A percentile compares a stretch with the other conserved stretches of the same genome.
Conservation (phyloP, 164 flowering plant species). For the Houttuynia cordata region DNA sequence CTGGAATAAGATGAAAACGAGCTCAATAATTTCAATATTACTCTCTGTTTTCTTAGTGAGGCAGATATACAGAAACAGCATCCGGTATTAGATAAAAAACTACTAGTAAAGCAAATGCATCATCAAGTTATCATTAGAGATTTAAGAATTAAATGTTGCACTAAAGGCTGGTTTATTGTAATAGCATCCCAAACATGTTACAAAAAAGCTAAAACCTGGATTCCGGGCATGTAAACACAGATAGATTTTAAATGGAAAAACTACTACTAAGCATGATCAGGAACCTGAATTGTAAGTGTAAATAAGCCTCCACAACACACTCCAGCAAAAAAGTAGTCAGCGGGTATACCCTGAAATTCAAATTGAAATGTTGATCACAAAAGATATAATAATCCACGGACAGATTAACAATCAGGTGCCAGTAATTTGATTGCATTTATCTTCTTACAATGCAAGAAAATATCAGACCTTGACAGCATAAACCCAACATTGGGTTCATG, state of each 20-base stretch:
- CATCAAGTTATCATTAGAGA: too few species aligned
- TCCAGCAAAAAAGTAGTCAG: conserved; percentile 77
- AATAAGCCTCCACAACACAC: conserved; percentile 79
- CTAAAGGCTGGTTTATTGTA: not conserved
- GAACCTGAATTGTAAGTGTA: conserved; percentile 75
- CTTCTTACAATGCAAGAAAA: too few species aligned
- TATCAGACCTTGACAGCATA: too few species aligned
- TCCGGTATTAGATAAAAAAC: too few species aligned
- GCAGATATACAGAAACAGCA: not conserved
- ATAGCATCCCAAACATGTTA: too few species aligned
- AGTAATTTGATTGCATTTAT: too few species aligned
- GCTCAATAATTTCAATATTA: not conserved
- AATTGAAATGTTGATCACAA: not conserved
- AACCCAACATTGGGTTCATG: too few species aligned
- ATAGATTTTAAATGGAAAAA: conserved; percentile 2
- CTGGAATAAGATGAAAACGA: not conserved
- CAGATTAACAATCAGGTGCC: not conserved
- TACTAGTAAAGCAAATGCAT: not conserved
- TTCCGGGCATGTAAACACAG: not conserved
- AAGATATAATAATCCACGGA: not conserved
- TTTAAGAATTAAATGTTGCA: too few species aligned
- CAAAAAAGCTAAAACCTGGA: too few species aligned
- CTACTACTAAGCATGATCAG: too few species aligned
- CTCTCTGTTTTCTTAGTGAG: not conserved
- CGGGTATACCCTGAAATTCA: conserved; percentile 59